Base-by-base conservation (phyloP, 345 rosid species). In the Rhodamnia rubescens region DNA sequence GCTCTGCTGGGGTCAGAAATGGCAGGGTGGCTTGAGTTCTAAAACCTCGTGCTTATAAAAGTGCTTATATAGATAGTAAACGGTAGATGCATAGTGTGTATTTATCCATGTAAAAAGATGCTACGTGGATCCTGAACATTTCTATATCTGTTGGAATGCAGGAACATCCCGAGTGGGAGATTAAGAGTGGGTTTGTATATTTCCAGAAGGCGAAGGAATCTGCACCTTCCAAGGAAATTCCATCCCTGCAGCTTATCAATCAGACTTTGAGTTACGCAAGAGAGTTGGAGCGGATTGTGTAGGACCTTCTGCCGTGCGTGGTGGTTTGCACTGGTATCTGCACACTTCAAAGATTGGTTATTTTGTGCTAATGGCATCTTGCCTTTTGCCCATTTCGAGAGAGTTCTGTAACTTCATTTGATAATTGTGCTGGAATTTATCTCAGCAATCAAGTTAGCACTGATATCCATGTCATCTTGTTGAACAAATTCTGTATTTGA, bases 161-260 rank as follows among this genome's bases (percentile, higher is more conserved):
- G 99, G 99, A 95, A 86, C 98, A 97, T 84, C 92, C 96, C 0
- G 99, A 96, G 88, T 97, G 99, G 99, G 98, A 96, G 91, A 90
- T 92, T 86, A 94, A 92, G 89, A 89, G 93, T 4, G 99, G 96
- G 29, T 85, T 8, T 57, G 98, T 97, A 11, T 89, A 88, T 83
- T 95, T 96, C 92, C 99, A 98, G 89, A 96, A 94, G 94, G 98
- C 93, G 8, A 97, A 96, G 87, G 99, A 97, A 82, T 88, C 95
- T n/a, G 90, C 94, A 11, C 97, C 99, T 1, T 95, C 98, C 87
- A 96, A 96, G 92, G 99, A 96, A 90, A 97, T 97, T 74, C 99
- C 99, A 11, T 97, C 99, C 52, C 94, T 96, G 74, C 98, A 93
- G 89, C 98, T 97, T 89, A 97, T 97, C 90, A 96, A 95, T 91